Evolutionary conservation across 2,329 filamentous ascomycete genomes (phyloP), one percentile per base, ranked within the genome.

Genomic region (Didymosphaeria variabile): DNA sequence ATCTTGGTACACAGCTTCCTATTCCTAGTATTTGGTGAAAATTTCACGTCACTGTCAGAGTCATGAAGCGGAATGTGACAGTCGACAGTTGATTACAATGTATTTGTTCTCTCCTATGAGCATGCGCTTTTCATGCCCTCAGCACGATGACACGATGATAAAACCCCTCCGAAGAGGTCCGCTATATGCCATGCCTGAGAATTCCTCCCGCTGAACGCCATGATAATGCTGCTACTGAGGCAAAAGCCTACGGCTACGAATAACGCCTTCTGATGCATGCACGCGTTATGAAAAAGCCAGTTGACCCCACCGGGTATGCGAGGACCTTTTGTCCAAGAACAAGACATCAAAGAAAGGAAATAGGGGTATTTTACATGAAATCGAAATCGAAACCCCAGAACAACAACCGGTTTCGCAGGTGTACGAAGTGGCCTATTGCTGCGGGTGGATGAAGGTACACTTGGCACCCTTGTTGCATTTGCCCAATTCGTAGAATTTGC

Each of bases 401-500:
- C 38, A n/a, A 46, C 21, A 31, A 17, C 19, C 46, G n/a, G n/a
- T 7, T 45, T n/a, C 26, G 26, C 26, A 29, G 17, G 8, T 12
- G 13, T 17, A 32, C 21, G 26, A n/a, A 21, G 51, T 4, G 38
- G 9, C 13, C 31, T 54, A 55, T 32, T 55, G 52, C 38, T 55
- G 52, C 19, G 36, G 38, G 72, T 93, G 90, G 58, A 90, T 84
- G 76, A 90, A 93, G 2, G 90, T 92, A 79, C 90, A 92, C 70
- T 88, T 88, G 38, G 90, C 88, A 23, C 90, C 90, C 73, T 91
- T 89, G 7, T 86, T 87, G 78, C 90, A 92, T 72, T 88, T 89
- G 15, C 90, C 90, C 72, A 90, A 86, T 60, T 86, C 84, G 82
- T 84, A 92, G 75, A 91, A 93, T 21, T 85, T 85, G 75, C 90